Base-by-base conservation (phyloP, 2,329 filamentous ascomycete species). In the Coniella lustricola region DNA sequence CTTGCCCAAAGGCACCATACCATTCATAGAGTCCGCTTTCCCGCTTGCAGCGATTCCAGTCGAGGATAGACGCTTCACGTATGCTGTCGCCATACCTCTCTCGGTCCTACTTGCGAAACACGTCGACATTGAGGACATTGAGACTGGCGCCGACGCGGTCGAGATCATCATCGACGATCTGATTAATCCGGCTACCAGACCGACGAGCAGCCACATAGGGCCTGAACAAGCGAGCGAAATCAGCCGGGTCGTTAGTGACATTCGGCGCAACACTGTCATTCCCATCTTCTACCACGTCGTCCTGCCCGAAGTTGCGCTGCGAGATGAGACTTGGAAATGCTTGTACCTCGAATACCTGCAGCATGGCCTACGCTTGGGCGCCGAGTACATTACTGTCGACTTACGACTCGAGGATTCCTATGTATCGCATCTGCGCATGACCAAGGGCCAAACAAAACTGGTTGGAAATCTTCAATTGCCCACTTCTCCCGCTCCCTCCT, bases 111-210 rank as follows among this genome's bases (percentile, higher is more conserved):
- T 82, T 1, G 63, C 71, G 1, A 67, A 69, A 10, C 64, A 73
- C 2, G 57, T 82, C 17, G 77, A 86, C 49, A 73, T 86, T 10
- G 80, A 85, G 55, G 76, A 81, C 21, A 64, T 84, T 17, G 82
- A 85, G 51, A 75, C 75, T n/a, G 82, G 81, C 3, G 77, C 75
- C 3, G 84, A 87, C 61, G 82, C 81, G 5, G 76, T 87, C 29
- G 81, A 86, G 57, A 66, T 86, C 3, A 70, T 76, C 13, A 66
- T 84, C 18, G 73, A 76, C 48, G 62, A 65, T 17, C 56, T 67
- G 14, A 53, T 60, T 3, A 52, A 59, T 21, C 49, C 53, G 22
- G 55, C 54, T 12, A 45, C 44, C 29, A 33, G 17, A 21, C 41
- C 35, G 14, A 51, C 31, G 47, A 52, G 20, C 41, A 43, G 52